Evolutionary conservation across 1,139 yeast species (phyloP), one percentile per base, ranked within the genome.

Genomic region (Hyphopichia fennica): DNA sequence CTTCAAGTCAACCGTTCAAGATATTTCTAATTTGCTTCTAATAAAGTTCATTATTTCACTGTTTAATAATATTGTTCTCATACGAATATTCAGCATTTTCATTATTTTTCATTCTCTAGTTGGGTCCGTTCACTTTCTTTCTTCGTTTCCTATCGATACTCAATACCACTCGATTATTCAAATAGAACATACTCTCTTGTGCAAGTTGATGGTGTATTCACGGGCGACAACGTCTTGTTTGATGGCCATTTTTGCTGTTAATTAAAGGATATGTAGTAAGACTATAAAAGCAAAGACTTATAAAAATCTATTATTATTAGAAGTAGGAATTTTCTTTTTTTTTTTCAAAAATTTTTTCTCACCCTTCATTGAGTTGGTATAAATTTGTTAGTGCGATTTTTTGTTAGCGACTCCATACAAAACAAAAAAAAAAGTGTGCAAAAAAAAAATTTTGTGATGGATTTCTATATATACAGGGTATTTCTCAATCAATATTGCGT

Each of bases 181-280:
- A 28, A 28, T 20, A 9, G n/a, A 14, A 86, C 95, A 76, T 84
- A 88, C 96, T 82, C 98, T 90, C 81, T 90, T 93, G 96, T 90
- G 96, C 79, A 93, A 81, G 91, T 95, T 93, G 79, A 95, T 91
- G 84, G 99, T 95, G 90, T 95, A 95, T 82, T 95, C 99, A 80
- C 99, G 96, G 75, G 99, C 88, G 79, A 95, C 97, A 78, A 90
- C 97, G 93, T 93, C 98, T 82, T 89, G 89, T 35, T 35, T 35
- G 76, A 89, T 82, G 78, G 97, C 97, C 82, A 89, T 87, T 79
- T 79, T 81, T 58, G 69, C 51, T 52, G 37, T 37, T 40, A 23
- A 13, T 13, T 25, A 25, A n/a, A 15, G 30, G 35, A 40, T 23
- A 38, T 41, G 27, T 14, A 37, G 16, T 34, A 38, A 41, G 40